A percentile compares a stretch with the other conserved stretches of the same genome.
These are phyloP conservation scores for Rhodamnia rubescens DNA, from an alignment of 345 rosid species.

Conservation along the genomic window DNA sequence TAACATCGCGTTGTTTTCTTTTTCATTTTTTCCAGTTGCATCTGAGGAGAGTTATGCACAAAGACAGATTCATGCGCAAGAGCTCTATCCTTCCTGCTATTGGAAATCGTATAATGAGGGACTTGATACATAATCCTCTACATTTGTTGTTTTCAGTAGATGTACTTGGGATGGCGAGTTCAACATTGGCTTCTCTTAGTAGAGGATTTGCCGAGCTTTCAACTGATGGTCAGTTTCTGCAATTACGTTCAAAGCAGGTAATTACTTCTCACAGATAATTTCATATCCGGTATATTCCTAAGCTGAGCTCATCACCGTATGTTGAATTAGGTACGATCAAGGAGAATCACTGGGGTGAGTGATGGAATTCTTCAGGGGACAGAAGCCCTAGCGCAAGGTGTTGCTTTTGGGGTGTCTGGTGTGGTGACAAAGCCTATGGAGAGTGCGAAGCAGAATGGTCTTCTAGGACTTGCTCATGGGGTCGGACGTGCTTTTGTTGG, in stretches of 20 bases:
- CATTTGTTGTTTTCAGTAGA: slow-evolving; percentile 89
- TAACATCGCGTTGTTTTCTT: background rate
- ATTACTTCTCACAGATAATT: background rate
- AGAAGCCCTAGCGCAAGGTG: slow-evolving; percentile 96
- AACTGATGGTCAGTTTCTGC: slow-evolving; percentile 90
- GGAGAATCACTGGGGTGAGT: slow-evolving; percentile 93
- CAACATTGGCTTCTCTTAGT: slow-evolving; percentile 91
- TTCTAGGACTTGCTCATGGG: slow-evolving; percentile 91
- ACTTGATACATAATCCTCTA: slow-evolving; percentile 91
- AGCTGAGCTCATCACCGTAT: background rate
- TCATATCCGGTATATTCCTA: background rate
- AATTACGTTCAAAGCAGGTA: slow-evolving; percentile 93
- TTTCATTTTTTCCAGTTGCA: slow-evolving; percentile 44
- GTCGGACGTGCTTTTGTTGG: slow-evolving; percentile 85
- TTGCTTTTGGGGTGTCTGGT: slow-evolving; percentile 98
- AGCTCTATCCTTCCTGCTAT: slow-evolving; percentile 87
- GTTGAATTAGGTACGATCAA: slow-evolving; percentile 68
- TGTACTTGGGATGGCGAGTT: slow-evolving; percentile 98
- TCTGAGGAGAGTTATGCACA: slow-evolving; percentile 88
- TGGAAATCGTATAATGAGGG: slow-evolving; percentile 86
- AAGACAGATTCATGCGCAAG: slow-evolving; percentile 83
- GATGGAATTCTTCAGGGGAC: slow-evolving; percentile 94
- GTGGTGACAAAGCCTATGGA: slow-evolving; percentile 90
- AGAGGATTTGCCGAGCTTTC: slow-evolving; percentile 98
- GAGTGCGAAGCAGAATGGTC: slow-evolving; percentile 86